Conservation (phyloP, 768 basidiomycete genomes). For the Ramaria sp. region DNA sequence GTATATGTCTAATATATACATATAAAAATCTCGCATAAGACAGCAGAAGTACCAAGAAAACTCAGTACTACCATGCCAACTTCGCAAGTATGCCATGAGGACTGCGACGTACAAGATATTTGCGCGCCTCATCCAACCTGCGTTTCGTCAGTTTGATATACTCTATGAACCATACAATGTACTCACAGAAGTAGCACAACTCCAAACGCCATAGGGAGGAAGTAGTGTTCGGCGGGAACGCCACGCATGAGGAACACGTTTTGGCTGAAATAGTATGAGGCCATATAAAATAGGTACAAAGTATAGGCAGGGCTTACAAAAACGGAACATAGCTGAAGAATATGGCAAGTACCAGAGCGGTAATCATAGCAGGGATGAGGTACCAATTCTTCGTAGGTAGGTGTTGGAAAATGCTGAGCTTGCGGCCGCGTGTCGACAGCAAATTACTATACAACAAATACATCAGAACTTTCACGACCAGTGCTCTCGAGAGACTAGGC, state of each 20-base stretch:
- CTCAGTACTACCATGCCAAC: slow-evolving; percentile 6
- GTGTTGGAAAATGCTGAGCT: slow-evolving; percentile 43
- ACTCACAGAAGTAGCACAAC: slow-evolving; percentile 16
- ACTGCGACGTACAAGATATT: slow-evolving; percentile 8
- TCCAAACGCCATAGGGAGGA: slow-evolving; percentile 40
- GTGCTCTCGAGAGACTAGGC: neutral
- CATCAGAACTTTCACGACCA: neutral
- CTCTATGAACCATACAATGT: neutral
- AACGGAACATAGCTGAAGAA: slow-evolving; percentile 24
- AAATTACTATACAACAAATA: slow-evolving; percentile 24
- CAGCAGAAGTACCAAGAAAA: neutral
- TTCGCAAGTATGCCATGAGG: slow-evolving; percentile 2
- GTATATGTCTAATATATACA: too few species aligned
- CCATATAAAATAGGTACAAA: slow-evolving; percentile 30
- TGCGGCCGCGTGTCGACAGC: slow-evolving; percentile 43
- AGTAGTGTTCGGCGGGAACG: slow-evolving; percentile 34
- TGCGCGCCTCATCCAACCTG: slow-evolving; percentile 9
- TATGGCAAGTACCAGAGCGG: slow-evolving; percentile 33
- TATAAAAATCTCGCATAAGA: neutral
- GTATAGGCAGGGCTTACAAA: slow-evolving; percentile 12
- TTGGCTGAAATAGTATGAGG: slow-evolving; percentile 23
- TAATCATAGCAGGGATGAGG: slow-evolving; percentile 34
- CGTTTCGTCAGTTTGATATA: neutral
- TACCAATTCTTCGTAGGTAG: slow-evolving; percentile 37
- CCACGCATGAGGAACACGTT: slow-evolving; percentile 37